Evolutionary conservation across 106 monocot genomes (phyloP), one percentile per base, ranked within the genome.

Genomic region (Agapanthus africanus): DNA sequence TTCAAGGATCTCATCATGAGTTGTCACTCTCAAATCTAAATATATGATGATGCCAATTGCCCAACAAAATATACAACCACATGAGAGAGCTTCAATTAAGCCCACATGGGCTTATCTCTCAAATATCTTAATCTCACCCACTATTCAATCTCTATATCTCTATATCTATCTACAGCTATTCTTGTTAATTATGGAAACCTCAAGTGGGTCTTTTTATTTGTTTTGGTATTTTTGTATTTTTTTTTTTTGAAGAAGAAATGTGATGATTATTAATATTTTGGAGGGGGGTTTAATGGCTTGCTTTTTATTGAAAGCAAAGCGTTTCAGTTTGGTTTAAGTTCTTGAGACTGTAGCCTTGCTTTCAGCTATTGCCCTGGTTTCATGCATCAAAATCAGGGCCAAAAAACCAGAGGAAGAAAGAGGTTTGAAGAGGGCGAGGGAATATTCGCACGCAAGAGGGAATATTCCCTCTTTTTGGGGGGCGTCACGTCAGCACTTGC

Each of bases 221-320:
- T 21, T 37, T 22, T 22, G 35, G 11, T 26, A 19, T 27, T 22
- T 47, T 68, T 68, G 42, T 41, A 22, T 68, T 68, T 27, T 39
- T 32, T 32, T 74, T 14, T 56, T 59, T 52, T 37, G 7, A 35
- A 63, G 22, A 4, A 44, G 21, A 22, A 37, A 27, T 7, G 54
- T 21, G 36, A 36, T 36, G 16, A 63, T 63, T 22, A 65, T 7
- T 11, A 8, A 35, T 7, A 62, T 62, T 34, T 11, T 38, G 35
- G n/a, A n/a, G 11, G 26, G 56, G 73, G 32, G 9, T 16, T n/a
- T 63, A 35, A 52, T 77, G 42, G 68, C 61, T 69, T 84, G 69
- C 80, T 77, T 80, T 74, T 71, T 59, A 77, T 80, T 74, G 74
- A 65, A 77, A 80, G 77, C 80, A 76, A 83, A 68, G 79, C 54